Percentiles rank a stretch among this genome's conserved stretches.
phyloP scores from a whole-genome alignment of 129 eudicot species.

The Chrysanthemum lavandulifolium region DNA sequence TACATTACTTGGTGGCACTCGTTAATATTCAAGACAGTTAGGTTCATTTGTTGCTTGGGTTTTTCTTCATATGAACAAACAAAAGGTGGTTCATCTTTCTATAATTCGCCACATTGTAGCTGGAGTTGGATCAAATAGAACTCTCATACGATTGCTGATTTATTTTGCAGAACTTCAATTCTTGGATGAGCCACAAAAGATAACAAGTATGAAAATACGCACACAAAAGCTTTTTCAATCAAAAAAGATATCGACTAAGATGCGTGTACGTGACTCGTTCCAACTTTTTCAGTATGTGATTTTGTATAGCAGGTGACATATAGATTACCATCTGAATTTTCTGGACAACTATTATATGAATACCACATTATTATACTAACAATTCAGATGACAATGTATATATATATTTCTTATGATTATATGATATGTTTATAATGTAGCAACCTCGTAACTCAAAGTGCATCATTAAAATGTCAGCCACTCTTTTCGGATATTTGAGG shows the following conservation, averaged over 20 bases:
- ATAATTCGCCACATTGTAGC: neutral
- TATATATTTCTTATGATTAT: neutral
- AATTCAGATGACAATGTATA: neutral
- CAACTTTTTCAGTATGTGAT: constrained; percentile 19
- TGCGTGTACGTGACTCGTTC: constrained; percentile 1
- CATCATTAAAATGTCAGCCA: neutral
- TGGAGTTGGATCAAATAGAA: neutral
- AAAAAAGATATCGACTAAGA: constrained; percentile 14
- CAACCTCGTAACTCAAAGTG: neutral
- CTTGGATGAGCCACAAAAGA: constrained; percentile 4
- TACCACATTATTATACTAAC: constrained; percentile 11
- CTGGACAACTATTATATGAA: constrained; percentile 2
- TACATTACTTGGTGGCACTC: constrained; percentile 12
- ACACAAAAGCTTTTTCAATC: neutral
- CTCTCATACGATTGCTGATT: constrained; percentile 17
- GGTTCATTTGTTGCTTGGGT: constrained; percentile 22
- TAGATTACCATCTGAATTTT: constrained; percentile 16
- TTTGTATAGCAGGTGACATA: constrained; percentile 27
- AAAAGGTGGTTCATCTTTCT: constrained; percentile 16
- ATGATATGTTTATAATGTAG: constrained; percentile 10
- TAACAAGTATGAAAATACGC: constrained; percentile 11
- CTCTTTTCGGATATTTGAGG: neutral
- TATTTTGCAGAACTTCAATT: constrained; percentile 32
- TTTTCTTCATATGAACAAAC: constrained; percentile 21
- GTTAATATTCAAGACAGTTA: constrained; percentile 6